Base-by-base conservation (phyloP, 2,329 filamentous ascomycete species). In the Fusarium sp. region DNA sequence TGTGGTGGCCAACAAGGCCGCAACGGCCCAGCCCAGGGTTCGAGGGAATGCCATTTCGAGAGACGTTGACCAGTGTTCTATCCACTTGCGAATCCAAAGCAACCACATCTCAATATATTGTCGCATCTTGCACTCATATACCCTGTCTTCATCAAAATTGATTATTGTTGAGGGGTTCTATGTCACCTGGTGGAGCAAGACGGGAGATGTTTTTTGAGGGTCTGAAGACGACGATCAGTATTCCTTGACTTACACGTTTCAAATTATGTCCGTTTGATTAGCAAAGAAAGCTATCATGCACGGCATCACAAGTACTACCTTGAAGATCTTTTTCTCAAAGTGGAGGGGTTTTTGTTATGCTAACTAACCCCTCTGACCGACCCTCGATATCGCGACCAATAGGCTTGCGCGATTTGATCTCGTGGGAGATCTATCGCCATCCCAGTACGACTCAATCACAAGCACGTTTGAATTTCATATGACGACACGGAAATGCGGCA, bases 321-420 rank as follows among this genome's bases (percentile, higher is more conserved):
- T 54, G 59, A 62, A 61, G 33, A 62, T 62, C 59, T 62, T 54
- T 54, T 36, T 21, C 57, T 15, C 8, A 42, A 33, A 21, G 13
- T 19, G 43, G 52, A 15, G 14, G 28, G 11, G 22, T 14, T 49
- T 24, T 21, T 42, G 58, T 59, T 40, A 39, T 34, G 17, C 53
- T 40, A 40, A 42, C 34, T 17, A 11, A 34, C n/a, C 36, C 28
- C 31, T 28, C 28, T 55, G 42, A 49, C 52, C 42, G 52, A 55
- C 21, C 19, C 33, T 15, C 5, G 22, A 6, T 15, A 13, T 14
- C 17, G n/a, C 5, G 14, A 13, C 57, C 59, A 62, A 62, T 62
- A 3, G 13, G 28, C 15, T 22, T 24, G 22, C 17, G 3, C 4
- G 22, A 17, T 46, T 62, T 42, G 22, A 55, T 62, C 59, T 62